Conservation (phyloP, 306 rosid species). For the Arachis stenosperma region DNA sequence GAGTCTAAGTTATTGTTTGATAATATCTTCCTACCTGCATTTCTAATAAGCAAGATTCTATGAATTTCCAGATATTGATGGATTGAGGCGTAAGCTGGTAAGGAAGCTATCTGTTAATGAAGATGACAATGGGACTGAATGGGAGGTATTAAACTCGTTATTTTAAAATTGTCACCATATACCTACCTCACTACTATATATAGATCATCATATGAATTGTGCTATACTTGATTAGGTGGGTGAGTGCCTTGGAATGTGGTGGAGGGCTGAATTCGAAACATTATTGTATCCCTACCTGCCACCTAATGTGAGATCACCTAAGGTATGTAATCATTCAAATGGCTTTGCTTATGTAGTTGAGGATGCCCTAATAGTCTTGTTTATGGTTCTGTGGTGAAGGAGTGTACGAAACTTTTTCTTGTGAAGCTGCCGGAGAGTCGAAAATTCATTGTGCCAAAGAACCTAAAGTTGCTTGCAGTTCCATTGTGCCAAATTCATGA, state of each 20-base stretch:
- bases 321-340: slow-evolving; percentile 53
- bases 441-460: slow-evolving; percentile 75
- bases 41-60: slow-evolving; percentile 23
- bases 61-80: slow-evolving; percentile 66
- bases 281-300: slow-evolving; percentile 64
- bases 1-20: background rate
- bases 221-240: slow-evolving; percentile 58
- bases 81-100: slow-evolving; percentile 75
- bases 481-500: slow-evolving; percentile 83
- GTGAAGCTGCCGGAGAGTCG: slow-evolving; percentile 75
- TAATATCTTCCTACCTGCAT: background rate
- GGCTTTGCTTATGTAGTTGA: slow-evolving; percentile 7
- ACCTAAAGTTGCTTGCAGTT: slow-evolving; percentile 77
- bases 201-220: background rate
- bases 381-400: slow-evolving; percentile 50
- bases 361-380: slow-evolving; percentile 16
- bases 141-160: slow-evolving; percentile 71
- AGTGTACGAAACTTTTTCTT: slow-evolving; percentile 78
- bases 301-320: slow-evolving; percentile 57
- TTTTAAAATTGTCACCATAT: background rate
- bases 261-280: slow-evolving; percentile 83
- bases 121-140: slow-evolving; percentile 58
- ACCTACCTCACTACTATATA: slow-evolving; percentile 14
- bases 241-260: slow-evolving; percentile 89
- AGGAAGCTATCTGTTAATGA: slow-evolving; percentile 67